These are phyloP conservation scores for Geotrichum aggregatum DNA, from an alignment of 1,139 yeast species.

Conservation along the genomic window DNA sequence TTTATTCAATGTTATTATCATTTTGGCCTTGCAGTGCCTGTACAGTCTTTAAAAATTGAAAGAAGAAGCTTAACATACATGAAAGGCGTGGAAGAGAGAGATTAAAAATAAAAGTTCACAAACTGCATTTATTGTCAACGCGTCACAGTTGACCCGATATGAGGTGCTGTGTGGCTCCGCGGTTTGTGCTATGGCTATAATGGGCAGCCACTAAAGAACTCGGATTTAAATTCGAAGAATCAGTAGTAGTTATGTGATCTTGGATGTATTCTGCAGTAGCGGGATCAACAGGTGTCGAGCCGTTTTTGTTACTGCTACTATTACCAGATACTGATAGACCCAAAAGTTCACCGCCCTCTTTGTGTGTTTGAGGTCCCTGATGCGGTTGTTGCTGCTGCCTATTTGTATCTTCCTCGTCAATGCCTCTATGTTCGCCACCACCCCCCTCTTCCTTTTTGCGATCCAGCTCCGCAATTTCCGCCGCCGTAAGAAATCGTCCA, in stretches of 20 bases:
- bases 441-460: slow-evolving; percentile 44
- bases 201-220: neutral
- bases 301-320: neutral
- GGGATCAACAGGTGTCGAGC: neutral
- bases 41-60: neutral
- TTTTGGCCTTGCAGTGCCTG: neutral
- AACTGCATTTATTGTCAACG: too few relatives aligned
- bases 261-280: too few relatives aligned
- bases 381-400: too few relatives aligned
- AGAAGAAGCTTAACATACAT: neutral
- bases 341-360: too few relatives aligned
- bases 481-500: slow-evolving; percentile 92
- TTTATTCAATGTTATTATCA: neutral
- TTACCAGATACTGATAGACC: too few relatives aligned
- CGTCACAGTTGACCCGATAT: neutral
- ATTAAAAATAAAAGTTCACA: neutral
- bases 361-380: too few relatives aligned
- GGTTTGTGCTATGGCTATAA: neutral
- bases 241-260: too few relatives aligned
- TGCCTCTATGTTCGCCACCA: too few relatives aligned
- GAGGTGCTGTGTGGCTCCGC: slow-evolving; percentile 9
- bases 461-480: slow-evolving; percentile 87
- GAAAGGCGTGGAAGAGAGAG: neutral
- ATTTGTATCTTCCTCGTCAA: too few relatives aligned
- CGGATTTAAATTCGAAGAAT: neutral